Evolutionary conservation across 306 rosid species (phyloP).

Genomic region (Trichosanthes truncata): DNA sequence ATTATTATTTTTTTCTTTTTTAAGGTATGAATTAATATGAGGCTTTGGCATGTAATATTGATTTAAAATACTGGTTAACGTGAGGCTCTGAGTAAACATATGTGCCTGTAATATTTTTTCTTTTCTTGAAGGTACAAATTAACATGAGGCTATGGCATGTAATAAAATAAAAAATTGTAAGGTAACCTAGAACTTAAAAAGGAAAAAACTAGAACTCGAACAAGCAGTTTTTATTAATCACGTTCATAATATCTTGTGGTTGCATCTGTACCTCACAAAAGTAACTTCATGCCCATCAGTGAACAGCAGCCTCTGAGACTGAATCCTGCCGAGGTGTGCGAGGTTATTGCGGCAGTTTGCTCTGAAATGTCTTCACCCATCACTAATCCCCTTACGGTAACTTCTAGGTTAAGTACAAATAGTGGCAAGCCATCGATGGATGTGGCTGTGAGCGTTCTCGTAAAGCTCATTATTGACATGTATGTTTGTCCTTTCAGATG

Average conservation of each 20-base stretch:
- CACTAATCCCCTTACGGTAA: slow-evolving; percentile 39
- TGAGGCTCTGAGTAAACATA: neutral
- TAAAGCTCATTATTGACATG: slow-evolving; percentile 97
- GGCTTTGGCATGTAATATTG: neutral
- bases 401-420: slow-evolving; percentile 59
- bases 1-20: neutral
- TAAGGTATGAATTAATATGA: neutral
- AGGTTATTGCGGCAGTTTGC: slow-evolving; percentile 98
- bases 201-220: neutral
- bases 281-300: slow-evolving; percentile 46
- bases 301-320: slow-evolving; percentile 96
- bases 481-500: slow-evolving; percentile 41
- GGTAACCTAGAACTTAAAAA: neutral
- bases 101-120: neutral
- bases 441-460: slow-evolving; percentile 98
- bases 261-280: slow-evolving; percentile 26
- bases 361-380: slow-evolving; percentile 62
- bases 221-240: neutral
- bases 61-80: neutral
- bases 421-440: slow-evolving; percentile 87
- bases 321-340: slow-evolving; percentile 94
- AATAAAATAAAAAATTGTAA: neutral
- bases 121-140: neutral
- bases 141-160: neutral
- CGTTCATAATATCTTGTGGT: neutral